Conservation (phyloP, 768 basidiomycete species). For the Calocybe indica region DNA sequence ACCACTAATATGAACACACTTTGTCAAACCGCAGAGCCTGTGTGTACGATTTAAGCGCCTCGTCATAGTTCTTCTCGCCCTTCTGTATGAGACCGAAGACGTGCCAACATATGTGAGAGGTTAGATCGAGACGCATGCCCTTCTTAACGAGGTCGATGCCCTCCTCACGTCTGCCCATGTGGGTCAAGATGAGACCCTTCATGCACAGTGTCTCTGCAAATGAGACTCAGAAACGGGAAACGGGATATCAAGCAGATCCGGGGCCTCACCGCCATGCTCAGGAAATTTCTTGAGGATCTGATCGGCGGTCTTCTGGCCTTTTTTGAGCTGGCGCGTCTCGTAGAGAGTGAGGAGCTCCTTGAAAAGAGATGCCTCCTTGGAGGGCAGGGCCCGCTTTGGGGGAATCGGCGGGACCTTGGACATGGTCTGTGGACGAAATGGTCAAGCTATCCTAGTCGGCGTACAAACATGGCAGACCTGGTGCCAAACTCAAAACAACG, state of each 20-base stretch:
- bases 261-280: constrained; percentile 80
- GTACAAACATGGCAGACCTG: too few relatives aligned
- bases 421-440: constrained; percentile 16
- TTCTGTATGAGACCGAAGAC: constrained; percentile 95
- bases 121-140: constrained; percentile 74
- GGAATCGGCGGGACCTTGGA: constrained; percentile 29
- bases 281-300: constrained; percentile 94
- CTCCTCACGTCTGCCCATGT: constrained; percentile 74
- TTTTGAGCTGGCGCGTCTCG: constrained; percentile 84
- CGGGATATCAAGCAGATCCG: not conserved
- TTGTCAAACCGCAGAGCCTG: constrained; percentile 88
- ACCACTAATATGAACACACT: constrained; percentile 36
- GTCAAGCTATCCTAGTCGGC: not conserved
- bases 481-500: constrained; percentile 37
- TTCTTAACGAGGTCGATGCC: constrained; percentile 82
- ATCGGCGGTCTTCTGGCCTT: constrained; percentile 87
- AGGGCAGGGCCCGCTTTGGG: constrained; percentile 57
- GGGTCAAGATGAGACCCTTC: constrained; percentile 86
- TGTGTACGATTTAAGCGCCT: constrained; percentile 87
- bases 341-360: constrained; percentile 82
- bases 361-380: constrained; percentile 83
- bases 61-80: constrained; percentile 91
- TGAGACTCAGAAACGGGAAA: constrained; percentile 3
- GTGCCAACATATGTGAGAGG: constrained; percentile 96
- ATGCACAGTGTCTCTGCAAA: constrained; percentile 86